Base-by-base conservation (phyloP, 2,329 filamentous ascomycete species). In the Mollisia scopiformis region DNA sequence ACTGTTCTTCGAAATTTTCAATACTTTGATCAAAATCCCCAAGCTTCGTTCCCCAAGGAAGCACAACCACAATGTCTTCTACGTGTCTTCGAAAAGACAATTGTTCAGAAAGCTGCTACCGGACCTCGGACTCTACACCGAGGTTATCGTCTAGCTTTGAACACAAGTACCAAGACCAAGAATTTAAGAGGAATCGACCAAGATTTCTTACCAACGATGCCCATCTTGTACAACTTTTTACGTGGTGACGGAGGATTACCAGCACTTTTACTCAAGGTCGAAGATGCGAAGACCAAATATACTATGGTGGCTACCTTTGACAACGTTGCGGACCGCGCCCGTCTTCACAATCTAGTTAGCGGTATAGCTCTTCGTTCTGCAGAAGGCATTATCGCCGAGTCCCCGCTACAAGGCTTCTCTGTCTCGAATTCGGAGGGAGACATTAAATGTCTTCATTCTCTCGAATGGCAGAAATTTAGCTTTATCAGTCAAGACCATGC, bases 261-360 rank as follows among this genome's bases (percentile, higher is more conserved):
- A 92, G 68, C 84, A 28, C 62, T 96, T 63, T 83, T 73, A 14
- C 76, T 96, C 33, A 88, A 89, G 43, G 87, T 92, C 55, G 86
- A 65, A 31, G 68, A 71, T 31, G 61, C 55, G 2, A 67, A 66
- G 39, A 61, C 62, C 11, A 68, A 65, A 31, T 90, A 90, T 35
- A 87, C 85, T 2, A 89, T 94, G 82, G 83, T 93, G 21, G 79
- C 96, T 67, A 88, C 90, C 0, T 97, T 97, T 75, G 81, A 84
- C 27, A 87, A 93, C 59, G 80, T 84, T n/a, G 84, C 86, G 60
- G 88, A 93, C 65, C 85, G 92, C 14, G 82, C 88, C 52, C 82
- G 81, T 31, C 82, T 96, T 55, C 90, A 94, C 71, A 88, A 86
- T 19, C 78, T 92, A 1, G 79, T 96, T 19, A 88, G 89, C 1